Evolutionary conservation across 2,329 filamentous ascomycete species (phyloP), one percentile per base, ranked within the genome.

Genomic region (Diaporthe eres): DNA sequence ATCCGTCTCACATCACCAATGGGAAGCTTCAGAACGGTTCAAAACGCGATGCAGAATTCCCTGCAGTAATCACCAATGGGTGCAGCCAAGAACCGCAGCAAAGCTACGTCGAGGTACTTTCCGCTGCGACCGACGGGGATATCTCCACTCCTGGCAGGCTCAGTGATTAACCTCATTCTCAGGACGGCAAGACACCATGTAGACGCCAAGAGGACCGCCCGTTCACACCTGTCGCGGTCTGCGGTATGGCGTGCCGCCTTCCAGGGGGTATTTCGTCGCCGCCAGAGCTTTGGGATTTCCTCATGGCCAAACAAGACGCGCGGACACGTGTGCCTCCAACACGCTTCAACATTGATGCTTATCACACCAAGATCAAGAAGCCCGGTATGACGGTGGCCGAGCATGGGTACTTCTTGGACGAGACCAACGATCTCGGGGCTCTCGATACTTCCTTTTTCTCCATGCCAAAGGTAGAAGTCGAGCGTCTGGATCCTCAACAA

Each of bases 271-370:
- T 82, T 19, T 67, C 47, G 8, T 76, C 53, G 12, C 68, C 78
- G 13, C 39, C 78, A 12, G 76, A 79, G 17, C 78, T 80, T 63
- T 83, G 82, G 82, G 79, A 82, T 28, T 74, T 83, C 19, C 68
- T 83, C 1, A 53, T 78, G 10, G 74, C 78, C 19, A 78, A 78
- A 25, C 71, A 78, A 9, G 79, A 81, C 51, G 78, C 47, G 1
- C 17, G 77, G 1, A 77, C 78, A 5, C 55, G 68, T 22, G 75
- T 61, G 12, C 77, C 82, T 2, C 80, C 80, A 1, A 55, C 28
- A 0, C 77, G 81, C 12, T 83, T 79, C 68, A 80, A 80, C 42
- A 60, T 76, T 15, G 73, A 77, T 13, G 80, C 75, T 8, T 81
- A 78, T 37, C 71, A 78, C 53, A 68, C 76, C 49, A 76, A 1